These are phyloP conservation scores for Arabis hirsuta DNA, from an alignment of 345 rosid genomes.

Conservation along the genomic window DNA sequence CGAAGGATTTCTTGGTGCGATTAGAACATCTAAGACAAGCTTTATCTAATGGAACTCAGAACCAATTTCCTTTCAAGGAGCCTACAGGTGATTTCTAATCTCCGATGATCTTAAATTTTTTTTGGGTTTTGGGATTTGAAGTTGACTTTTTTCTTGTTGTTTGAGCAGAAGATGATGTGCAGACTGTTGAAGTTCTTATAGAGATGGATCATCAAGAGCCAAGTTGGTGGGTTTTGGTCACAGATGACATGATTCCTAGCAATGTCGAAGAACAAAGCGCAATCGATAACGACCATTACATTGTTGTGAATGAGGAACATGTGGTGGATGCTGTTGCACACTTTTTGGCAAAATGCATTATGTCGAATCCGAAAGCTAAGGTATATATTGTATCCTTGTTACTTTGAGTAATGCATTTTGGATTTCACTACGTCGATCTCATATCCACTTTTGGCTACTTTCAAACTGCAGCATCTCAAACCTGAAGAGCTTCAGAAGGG, in stretches of 20 bases:
- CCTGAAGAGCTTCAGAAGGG: constrained; percentile 89
- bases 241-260: constrained; percentile 82
- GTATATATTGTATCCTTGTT: constrained; percentile 36
- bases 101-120: background rate
- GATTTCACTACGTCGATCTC: background rate
- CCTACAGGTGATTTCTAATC: constrained; percentile 62
- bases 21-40: constrained; percentile 56
- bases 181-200: constrained; percentile 68
- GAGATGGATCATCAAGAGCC: constrained; percentile 75
- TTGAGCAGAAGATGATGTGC: constrained; percentile 61
- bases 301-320: constrained; percentile 75
- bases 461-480: constrained; percentile 65
- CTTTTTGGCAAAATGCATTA: constrained; percentile 90
- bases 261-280: constrained; percentile 77
- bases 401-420: background rate
- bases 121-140: background rate
- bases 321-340: constrained; percentile 89
- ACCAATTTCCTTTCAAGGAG: constrained; percentile 81
- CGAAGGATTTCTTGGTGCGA: constrained; percentile 66
- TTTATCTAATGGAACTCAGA: constrained; percentile 51
- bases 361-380: constrained; percentile 82
- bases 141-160: too few species aligned
- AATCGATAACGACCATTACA: constrained; percentile 78
- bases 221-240: constrained; percentile 98
- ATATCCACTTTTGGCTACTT: constrained; percentile 18